phyloP scores from a whole-genome alignment of 768 basidiomycete species.

The Boletus patriciae region DNA sequence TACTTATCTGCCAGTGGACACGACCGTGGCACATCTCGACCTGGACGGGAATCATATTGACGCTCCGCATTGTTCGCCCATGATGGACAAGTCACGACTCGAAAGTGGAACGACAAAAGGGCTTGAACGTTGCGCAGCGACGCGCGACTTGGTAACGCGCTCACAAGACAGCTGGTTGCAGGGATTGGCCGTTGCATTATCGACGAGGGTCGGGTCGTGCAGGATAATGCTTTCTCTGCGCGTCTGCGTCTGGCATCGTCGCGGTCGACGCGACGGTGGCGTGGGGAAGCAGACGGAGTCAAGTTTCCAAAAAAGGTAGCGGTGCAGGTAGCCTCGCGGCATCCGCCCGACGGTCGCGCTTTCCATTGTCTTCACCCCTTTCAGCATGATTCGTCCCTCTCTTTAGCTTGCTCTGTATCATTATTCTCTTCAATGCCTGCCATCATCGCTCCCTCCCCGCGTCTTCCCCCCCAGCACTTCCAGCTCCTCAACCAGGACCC shows the following conservation, averaged over 20 bases:
- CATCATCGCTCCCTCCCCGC: conserved; percentile 44
- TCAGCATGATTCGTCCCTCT: conserved; percentile 29
- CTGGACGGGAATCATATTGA: conserved; percentile 6
- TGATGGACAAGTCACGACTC: neutral
- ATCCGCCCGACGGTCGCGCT: conserved; percentile 12
- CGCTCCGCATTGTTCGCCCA: conserved; percentile 28
- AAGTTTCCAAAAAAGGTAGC: conserved; percentile 26
- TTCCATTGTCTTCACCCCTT: conserved; percentile 26
- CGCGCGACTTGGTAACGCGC: too few relatives aligned
- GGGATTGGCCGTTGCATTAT: neutral
- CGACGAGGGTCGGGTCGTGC: too few relatives aligned
- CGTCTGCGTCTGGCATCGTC: too few relatives aligned
- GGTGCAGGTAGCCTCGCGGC: conserved; percentile 23
- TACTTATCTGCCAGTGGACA: neutral
- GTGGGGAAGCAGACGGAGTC: conserved; percentile 16
- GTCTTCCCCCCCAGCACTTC: conserved; percentile 27
- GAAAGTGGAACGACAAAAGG: conserved; percentile 1
- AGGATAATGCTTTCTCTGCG: too few relatives aligned
- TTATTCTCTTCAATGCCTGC: conserved; percentile 38
- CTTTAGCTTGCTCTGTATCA: conserved; percentile 37
- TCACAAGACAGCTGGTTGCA: neutral
- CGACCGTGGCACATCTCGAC: neutral
- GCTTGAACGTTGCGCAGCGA: neutral
- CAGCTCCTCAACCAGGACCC: conserved; percentile 11
- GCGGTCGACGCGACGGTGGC: neutral